A percentile compares a stretch with the other conserved stretches of the same genome.
Conservation (phyloP, 805 yeast species). For the Candida pseudoglaebosa region DNA sequence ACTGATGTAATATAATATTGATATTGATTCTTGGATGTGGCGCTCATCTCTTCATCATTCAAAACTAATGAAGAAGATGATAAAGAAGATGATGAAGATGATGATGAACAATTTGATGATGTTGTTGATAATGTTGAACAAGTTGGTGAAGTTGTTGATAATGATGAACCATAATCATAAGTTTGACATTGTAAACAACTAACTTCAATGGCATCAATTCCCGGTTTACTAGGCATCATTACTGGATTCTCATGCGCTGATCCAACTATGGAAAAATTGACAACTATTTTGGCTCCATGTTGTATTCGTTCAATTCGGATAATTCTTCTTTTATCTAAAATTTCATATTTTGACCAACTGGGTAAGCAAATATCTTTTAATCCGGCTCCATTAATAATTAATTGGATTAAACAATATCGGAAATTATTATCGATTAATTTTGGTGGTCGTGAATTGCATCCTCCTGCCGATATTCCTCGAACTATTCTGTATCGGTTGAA, state of each 20-base stretch:
- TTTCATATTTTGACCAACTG: constrained; percentile 46
- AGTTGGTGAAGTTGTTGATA: too few species aligned
- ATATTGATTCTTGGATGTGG: constrained; percentile 5
- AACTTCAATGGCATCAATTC: constrained; percentile 53
- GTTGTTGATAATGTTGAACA: too few species aligned
- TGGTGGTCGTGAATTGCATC: constrained; percentile 54
- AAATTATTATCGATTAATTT: constrained; percentile 27
- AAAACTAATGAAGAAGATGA: too few species aligned
- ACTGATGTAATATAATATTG: constrained; percentile 59
- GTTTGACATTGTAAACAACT: constrained; percentile 50
- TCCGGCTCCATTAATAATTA: constrained; percentile 43
- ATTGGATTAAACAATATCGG: constrained; percentile 42
- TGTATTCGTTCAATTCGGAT: constrained; percentile 56
- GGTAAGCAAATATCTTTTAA: constrained; percentile 49
- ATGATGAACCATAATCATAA: constrained; percentile 23
- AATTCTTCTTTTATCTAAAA: constrained; percentile 50
- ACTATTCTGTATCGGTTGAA: constrained; percentile 38
- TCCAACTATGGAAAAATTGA: constrained; percentile 49
- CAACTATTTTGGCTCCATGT: constrained; percentile 42
- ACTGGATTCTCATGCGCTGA: constrained; percentile 46
- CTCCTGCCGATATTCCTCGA: constrained; percentile 58
- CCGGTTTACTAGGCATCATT: constrained; percentile 34
- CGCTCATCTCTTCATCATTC: constrained; percentile 19
- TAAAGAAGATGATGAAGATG: too few species aligned
- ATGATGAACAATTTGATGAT: too few species aligned